phyloP scores from a whole-genome alignment of 805 yeast species.

The Wickerhamomyces mucosus region DNA sequence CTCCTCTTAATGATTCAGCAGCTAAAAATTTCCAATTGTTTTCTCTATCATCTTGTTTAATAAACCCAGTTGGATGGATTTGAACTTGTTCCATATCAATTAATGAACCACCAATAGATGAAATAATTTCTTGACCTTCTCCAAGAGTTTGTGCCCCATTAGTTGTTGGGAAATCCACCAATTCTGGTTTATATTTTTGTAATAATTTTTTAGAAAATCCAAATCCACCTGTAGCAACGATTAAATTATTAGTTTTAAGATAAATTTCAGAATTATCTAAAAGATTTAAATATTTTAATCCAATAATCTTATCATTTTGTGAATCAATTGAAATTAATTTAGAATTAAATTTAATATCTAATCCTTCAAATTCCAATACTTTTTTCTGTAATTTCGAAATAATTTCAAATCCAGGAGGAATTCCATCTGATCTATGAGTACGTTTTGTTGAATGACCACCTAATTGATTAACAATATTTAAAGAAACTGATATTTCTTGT shows the following conservation, averaged over 20 bases:
- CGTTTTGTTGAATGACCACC: constrained; percentile 80
- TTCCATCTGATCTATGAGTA: constrained; percentile 65
- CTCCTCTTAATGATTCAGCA: constrained; percentile 51
- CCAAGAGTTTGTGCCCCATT: constrained; percentile 50
- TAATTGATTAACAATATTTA: constrained; percentile 60
- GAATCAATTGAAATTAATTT: constrained; percentile 28
- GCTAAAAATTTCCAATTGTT: constrained; percentile 45
- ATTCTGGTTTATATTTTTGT: constrained; percentile 35
- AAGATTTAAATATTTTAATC: constrained; percentile 31
- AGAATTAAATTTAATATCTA: constrained; percentile 29
- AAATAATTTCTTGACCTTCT: constrained; percentile 46
- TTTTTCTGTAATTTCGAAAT: constrained; percentile 34
- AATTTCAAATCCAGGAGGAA: constrained; percentile 55
- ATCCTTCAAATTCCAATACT: constrained; percentile 23
- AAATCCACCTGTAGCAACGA: constrained; percentile 54
- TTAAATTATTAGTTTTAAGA: constrained; percentile 25
- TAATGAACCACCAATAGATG: constrained; percentile 35
- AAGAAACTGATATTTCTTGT: constrained; percentile 47
- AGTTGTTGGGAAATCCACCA: constrained; percentile 40
- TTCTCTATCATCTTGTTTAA: constrained; percentile 31
- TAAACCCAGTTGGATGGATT: constrained; percentile 55
- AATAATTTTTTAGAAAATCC: constrained; percentile 31
- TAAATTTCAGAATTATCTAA: constrained; percentile 16
- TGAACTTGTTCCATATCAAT: constrained; percentile 52
- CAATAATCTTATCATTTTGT: constrained; percentile 24